Percentiles rank a stretch among this genome's conserved stretches.
phyloP scores from a whole-genome alignment of 768 basidiomycete species.

The Termitomyces sp. region DNA sequence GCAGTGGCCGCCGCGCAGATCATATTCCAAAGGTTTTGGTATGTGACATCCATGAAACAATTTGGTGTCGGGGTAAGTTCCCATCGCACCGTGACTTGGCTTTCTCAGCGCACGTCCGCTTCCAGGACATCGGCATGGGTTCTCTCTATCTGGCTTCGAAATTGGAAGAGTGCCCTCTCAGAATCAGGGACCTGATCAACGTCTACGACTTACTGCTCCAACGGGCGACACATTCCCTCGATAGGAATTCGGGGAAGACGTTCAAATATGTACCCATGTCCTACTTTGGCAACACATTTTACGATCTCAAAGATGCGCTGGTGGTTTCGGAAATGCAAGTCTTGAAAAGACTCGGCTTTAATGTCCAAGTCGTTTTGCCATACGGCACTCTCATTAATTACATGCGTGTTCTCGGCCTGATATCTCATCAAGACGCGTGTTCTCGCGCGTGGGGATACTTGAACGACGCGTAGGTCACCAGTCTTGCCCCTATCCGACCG shows the following conservation, averaged over 20 bases:
- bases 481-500: not conserved
- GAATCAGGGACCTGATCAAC: slow-evolving; percentile 94
- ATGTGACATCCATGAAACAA: slow-evolving; percentile 89
- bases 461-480: slow-evolving; percentile 82
- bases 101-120: slow-evolving; percentile 3
- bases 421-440: slow-evolving; percentile 64
- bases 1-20: slow-evolving; percentile 97
- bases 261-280: slow-evolving; percentile 84
- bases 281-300: slow-evolving; percentile 86
- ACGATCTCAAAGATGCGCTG: slow-evolving; percentile 91
- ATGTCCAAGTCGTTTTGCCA: slow-evolving; percentile 89
- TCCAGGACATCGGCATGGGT: slow-evolving; percentile 86
- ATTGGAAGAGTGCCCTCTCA: slow-evolving; percentile 86
- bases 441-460: slow-evolving; percentile 89
- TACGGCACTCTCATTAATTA: slow-evolving; percentile 97
- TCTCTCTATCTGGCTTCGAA: slow-evolving; percentile 86
- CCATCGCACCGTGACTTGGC: slow-evolving; percentile 5
- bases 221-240: slow-evolving; percentile 54
- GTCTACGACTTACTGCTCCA: slow-evolving; percentile 89
- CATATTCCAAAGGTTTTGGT: slow-evolving; percentile 96
- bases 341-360: slow-evolving; percentile 92
- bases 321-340: slow-evolving; percentile 98
- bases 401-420: slow-evolving; percentile 84
- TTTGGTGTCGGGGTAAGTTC: slow-evolving; percentile 85
- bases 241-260: slow-evolving; percentile 29